phyloP scores from a whole-genome alignment of 176 grass and related monocot genomes.

The Carex littledalei region DNA sequence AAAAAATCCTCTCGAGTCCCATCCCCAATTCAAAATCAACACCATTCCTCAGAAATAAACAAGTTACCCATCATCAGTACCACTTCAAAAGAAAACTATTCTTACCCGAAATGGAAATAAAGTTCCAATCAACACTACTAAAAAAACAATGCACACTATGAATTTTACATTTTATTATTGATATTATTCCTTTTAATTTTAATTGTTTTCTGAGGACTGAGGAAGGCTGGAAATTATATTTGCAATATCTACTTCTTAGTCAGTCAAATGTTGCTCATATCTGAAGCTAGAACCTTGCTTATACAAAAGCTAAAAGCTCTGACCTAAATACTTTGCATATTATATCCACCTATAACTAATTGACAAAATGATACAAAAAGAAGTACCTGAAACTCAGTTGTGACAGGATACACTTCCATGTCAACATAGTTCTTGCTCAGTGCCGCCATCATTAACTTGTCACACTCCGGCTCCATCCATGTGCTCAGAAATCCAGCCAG shows the following conservation, averaged over 20 bases:
- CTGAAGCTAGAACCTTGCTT: neutral
- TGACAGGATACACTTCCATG: slow-evolving; percentile 83
- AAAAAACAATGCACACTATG: neutral
- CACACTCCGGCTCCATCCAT: slow-evolving; percentile 80
- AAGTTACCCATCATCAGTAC: neutral
- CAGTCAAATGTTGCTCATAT: neutral
- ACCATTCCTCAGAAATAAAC: neutral
- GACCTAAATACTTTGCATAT: neutral
- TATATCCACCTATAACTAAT: neutral
- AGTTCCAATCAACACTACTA: neutral
- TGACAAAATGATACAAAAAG: neutral
- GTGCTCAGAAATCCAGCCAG: slow-evolving; percentile 73
- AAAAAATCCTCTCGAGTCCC: neutral
- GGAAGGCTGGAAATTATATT: neutral
- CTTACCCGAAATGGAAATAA: neutral
- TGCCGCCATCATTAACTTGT: slow-evolving; percentile 56
- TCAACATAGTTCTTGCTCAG: slow-evolving; percentile 69
- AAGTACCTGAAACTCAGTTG: slow-evolving; percentile 65
- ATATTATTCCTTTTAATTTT: neutral
- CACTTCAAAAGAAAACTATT: neutral
- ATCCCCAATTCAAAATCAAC: neutral
- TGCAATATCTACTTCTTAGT: neutral
- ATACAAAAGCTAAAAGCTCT: neutral
- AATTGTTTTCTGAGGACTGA: neutral
- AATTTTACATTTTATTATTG: neutral